Evolutionary conservation across 1,284 basidiomycete species (phyloP), one percentile per base, ranked within the genome.

Genomic region (Sporisorium sorghi): DNA sequence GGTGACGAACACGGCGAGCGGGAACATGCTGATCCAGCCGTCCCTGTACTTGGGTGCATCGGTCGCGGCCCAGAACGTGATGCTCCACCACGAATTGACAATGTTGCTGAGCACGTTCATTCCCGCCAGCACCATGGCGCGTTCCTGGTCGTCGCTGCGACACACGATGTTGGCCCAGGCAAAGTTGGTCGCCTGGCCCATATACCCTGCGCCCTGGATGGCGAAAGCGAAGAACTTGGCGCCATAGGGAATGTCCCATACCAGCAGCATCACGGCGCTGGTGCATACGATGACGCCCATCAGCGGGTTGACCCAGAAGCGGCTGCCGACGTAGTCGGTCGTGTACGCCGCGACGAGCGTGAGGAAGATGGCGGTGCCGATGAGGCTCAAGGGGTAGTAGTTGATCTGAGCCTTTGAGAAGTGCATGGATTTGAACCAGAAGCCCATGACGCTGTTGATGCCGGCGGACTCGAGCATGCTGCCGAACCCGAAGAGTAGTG

Each of bases 381-480:
- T 70, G 15, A 75, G 69, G 11, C 55, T 51, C 2, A 78, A 61
- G 9, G 77, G 73, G 21, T 76, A 79, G 42, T 76, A 77, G 51
- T 73, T 74, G 66, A 62, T 69, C 48, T 69, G 50, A n/a, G 46
- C 60, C 43, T 62, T 57, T 33, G 23, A 42, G 26, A 69, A 74
- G 12, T 54, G 19, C n/a, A 77, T 15, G 9, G 88, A 87, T 75
- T 89, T 89, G 55, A 91, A 86, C 89, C 90, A 91, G 77, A 91
- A 90, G 10, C 90, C 90, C 90, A 91, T 91, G 37, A 91, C 83
- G 81, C 90, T 90, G 79, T 91, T 92, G 33, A 89, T 89, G 7
- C 90, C 90, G 44, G 91, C 89, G 63, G 87, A 88, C 78, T 91
- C 91, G 0, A 89, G 88, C 83, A 91, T 90, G 3, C 89, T 90